Evolutionary conservation across 495 filamentous ascomycete genomes (phyloP), one percentile per base, ranked within the genome.

Genomic region (Neurospora tetrasperma): DNA sequence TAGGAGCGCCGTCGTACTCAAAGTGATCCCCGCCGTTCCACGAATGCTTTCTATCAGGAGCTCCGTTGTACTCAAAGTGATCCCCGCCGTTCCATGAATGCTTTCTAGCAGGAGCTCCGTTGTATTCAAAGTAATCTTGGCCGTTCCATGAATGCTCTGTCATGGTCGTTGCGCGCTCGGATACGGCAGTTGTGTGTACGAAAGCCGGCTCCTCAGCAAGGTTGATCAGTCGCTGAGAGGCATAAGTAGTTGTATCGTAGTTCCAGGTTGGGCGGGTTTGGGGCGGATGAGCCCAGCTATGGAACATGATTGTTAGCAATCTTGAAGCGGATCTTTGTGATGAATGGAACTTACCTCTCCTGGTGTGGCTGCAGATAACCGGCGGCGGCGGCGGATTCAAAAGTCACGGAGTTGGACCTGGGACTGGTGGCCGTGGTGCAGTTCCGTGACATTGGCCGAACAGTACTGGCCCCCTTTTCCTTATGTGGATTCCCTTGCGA

Each of bases 161-260:
- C 44, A 75, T 75, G 16, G 82, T 78, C 72, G 79, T 76, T 70
- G 72, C 80, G 71, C 74, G 78, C 69, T 84, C 84, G 5, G 82
- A 82, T 71, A 79, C 73, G 46, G 74, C 66, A 8, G 78, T 76
- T 7, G 73, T 74, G 31, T 79, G 74, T 71, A 82, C 82, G 42
- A 80, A 72, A n/a, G 72, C 73, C 10, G 78, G 78, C 31, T 80
- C 80, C 72, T 83, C 83, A 27, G 75, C 74, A 20, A 83, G 76
- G 42, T 84, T 85, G 40, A 83, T 74, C 12, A 85, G 69, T 38
- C 83, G 80, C 54, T 83, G 78, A 11, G 82, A 80, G 72, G 83
- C 83, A 73, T 86, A 85, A 62, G 84, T 82, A 38, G 74, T 73
- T 31, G 79, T 68, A 69, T 85, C 80, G 75, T 84, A 84, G 69